These are phyloP conservation scores for Saccharomyces hybrid DNA, from an alignment of 1,139 yeast species.

Conservation along the genomic window DNA sequence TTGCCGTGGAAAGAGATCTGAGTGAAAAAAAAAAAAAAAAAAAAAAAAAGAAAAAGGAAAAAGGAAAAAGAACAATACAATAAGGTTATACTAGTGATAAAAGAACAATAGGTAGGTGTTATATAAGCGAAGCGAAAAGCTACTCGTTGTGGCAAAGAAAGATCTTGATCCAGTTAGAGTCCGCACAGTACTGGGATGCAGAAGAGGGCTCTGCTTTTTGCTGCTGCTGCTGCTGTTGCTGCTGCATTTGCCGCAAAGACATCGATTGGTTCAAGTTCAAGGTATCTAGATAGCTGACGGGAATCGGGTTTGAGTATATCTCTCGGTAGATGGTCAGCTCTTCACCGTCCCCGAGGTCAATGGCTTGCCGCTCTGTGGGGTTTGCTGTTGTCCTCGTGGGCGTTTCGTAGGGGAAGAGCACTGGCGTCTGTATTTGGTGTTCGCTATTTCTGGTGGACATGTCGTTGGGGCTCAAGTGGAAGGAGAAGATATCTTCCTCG, in stretches of 20 bases:
- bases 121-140: not conserved
- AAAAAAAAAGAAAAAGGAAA: not conserved
- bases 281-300: not conserved
- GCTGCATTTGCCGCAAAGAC: not conserved
- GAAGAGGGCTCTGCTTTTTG: not conserved
- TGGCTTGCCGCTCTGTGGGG: not conserved
- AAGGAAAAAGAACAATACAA: not conserved
- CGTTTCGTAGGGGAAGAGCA: not conserved
- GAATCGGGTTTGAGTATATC: not conserved
- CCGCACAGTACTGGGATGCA: not conserved
- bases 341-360: not conserved
- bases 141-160: not conserved
- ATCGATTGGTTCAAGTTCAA: not conserved
- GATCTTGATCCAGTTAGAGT: not conserved
- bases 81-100: not conserved
- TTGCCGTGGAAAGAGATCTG: not conserved
- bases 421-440: not conserved
- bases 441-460: not conserved
- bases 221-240: not conserved
- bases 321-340: not conserved
- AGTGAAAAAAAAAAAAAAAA: not conserved
- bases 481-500: not conserved
- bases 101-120: not conserved
- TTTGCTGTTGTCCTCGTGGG: not conserved
- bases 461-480: not conserved